These are phyloP conservation scores for Plantago coronopus DNA, from an alignment of 305 asterid species.

Conservation along the genomic window DNA sequence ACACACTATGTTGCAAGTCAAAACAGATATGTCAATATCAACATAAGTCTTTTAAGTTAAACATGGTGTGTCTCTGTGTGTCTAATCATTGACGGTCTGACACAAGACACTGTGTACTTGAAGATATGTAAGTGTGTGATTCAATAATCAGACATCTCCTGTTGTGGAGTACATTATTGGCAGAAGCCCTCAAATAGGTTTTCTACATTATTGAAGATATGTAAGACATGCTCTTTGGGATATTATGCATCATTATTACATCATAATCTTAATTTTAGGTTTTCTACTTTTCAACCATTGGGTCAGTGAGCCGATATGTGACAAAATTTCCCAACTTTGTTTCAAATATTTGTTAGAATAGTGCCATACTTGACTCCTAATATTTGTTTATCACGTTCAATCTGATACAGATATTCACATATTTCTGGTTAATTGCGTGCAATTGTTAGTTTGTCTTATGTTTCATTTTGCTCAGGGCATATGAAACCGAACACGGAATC, in stretches of 20 bases:
- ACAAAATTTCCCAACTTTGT: conserved; percentile 13
- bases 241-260: conserved; percentile 9
- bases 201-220: too few relatives aligned
- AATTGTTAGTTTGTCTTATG: conserved; percentile 25
- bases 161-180: too few relatives aligned
- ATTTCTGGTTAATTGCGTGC: conserved; percentile 16
- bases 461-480: conserved; percentile 41
- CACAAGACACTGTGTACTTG: too few relatives aligned
- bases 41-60: too few relatives aligned
- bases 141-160: too few relatives aligned
- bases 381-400: too few relatives aligned
- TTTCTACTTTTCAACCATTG: conserved; percentile 4
- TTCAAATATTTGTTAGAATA: conserved; percentile 13
- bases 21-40: too few relatives aligned
- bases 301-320: conserved; percentile 10
- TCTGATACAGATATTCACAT: neutral
- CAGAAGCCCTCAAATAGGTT: neutral
- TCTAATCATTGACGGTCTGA: too few relatives aligned
- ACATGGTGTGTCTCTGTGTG: too few relatives aligned
- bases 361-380: neutral
- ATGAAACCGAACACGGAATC: conserved; percentile 99
- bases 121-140: too few relatives aligned
- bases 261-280: neutral
- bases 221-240: conserved; percentile 19
- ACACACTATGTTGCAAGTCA: too few relatives aligned